These are phyloP conservation scores for Cyclotella cryptica DNA, from an alignment of 108 stramenopile genomes.

Conservation along the genomic window DNA sequence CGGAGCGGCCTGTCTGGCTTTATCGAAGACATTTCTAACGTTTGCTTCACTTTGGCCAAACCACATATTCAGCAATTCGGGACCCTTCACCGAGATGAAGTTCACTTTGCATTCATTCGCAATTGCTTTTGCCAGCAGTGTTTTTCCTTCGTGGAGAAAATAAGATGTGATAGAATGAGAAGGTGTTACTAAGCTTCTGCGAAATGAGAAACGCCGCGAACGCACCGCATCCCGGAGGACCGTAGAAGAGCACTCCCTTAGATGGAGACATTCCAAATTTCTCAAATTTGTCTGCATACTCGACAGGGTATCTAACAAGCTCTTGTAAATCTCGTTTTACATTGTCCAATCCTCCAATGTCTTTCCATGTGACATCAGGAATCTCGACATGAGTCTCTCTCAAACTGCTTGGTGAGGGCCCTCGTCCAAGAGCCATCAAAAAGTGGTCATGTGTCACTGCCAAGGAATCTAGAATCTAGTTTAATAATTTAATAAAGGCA, in stretches of 20 bases:
- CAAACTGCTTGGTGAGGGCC: constrained; percentile 26
- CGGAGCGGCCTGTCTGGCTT: constrained; percentile 81
- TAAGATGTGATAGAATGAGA: neutral
- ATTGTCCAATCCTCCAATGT: constrained; percentile 96
- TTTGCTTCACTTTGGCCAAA: constrained; percentile 97
- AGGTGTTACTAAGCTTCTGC: neutral
- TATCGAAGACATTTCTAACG: constrained; percentile 90
- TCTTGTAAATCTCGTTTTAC: constrained; percentile 97
- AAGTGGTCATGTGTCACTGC: constrained; percentile 83
- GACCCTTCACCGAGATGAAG: constrained; percentile 96
- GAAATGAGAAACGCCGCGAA: neutral
- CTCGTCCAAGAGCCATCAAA: constrained; percentile 77
- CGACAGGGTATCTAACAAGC: constrained; percentile 94
- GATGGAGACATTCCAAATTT: constrained; percentile 90
- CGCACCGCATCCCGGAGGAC: constrained; percentile 83
- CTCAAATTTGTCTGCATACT: constrained; percentile 92
- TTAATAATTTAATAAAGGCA: constrained; percentile 80
- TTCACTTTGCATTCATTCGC: constrained; percentile 97
- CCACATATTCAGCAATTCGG: constrained; percentile 95
- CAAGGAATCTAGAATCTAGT: constrained; percentile 89
- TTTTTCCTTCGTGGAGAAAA: constrained; percentile 70
- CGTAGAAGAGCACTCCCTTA: constrained; percentile 93
- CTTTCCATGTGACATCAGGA: constrained; percentile 97
- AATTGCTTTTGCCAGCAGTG: constrained; percentile 96
- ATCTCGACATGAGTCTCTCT: constrained; percentile 65